Evolutionary conservation across 2,329 filamentous ascomycete species (phyloP), one percentile per base, ranked within the genome.

Genomic region (Neurospora sp.): DNA sequence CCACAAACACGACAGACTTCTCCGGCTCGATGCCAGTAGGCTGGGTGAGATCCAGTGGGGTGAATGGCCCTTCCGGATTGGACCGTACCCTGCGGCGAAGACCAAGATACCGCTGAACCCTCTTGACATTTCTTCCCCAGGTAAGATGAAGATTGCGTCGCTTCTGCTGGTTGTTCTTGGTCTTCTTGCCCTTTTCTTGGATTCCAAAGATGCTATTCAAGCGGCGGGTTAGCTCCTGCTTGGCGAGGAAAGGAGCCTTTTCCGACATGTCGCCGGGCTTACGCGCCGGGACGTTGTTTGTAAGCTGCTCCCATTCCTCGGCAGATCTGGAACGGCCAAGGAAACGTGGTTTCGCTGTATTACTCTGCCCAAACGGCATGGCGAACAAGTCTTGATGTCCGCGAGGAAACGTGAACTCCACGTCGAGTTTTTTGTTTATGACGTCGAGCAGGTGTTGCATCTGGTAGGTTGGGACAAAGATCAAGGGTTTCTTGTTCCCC

Each of bases 51-150:
- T 87, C 80, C 46, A 89, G 76, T 2, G 75, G 33, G 10, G 39
- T 52, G 19, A 66, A 75, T 3, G 76, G 66, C 2, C n/a, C 67
- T 46, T 38, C 9, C 23, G 38, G 46, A 66, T 71, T 23, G 46
- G 33, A 73, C 38, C 7, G 5, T 1, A 58, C 58, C 36, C 72
- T 74, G 38, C 83, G 78, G n/a, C 86, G 85, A 36, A 96, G 81
- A 4, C 92, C 92, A 1, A 97, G 84, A 75, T 92, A 92, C 68
- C 87, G 82, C 77, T 94, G 90, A 8, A 87, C 82, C 66, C 90
- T 85, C 73, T 88, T 87, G 72, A 92, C 81, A 75, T 87, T 84
- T 42, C 83, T 81, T 1, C 82, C 82, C 80, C 85, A 86, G 3
- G 80, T 76, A 72, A 84, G 82, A 71, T 89, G 86, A 52, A 82